Evolutionary conservation across 108 stramenopile species (phyloP), one percentile per base, ranked within the genome.

Genomic region (Asterionellopsis glacialis): DNA sequence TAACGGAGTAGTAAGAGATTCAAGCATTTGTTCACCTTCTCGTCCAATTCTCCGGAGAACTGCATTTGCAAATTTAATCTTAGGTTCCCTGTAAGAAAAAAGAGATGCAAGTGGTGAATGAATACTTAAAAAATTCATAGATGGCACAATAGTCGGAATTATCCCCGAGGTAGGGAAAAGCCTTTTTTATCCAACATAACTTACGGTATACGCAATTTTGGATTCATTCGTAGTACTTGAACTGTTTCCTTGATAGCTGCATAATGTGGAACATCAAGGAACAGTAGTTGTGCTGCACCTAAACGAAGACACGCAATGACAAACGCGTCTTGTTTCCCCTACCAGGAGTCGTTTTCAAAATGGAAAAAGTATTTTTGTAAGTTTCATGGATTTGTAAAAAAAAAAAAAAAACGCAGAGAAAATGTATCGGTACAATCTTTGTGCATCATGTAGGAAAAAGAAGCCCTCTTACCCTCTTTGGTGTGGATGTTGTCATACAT

Each of bases 21-120:
- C 67, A 12, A 85, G 64, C 43, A 71, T 13, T 13, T 50, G 65
- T 5, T 48, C 45, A 14, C 71, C 74, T 54, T 74, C 72, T 40
- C 77, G 58, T 11, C 76, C 73, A 9, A 93, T 49, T 13, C 76
- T 67, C 43, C 91, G 70, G 11, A 93, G 62, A 0, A 90, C 74
- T 16, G 85, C 91, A 75, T 93, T 93, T 0, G 77, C 88, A 79
- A 86, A 85, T n/a, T 75, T 83, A 26, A 85, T 83, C 61, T 82
- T 79, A 21, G 82, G 51, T 59, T 88, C 73, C 21, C 69, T 70
- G 49, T n/a, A 45, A 6, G 53, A 33, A 33, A 27, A 6, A 28
- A 24, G 33, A 11, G 16, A 45, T 15, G 11, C 43, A 14, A 44
- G 43, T 44, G 43, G 14, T 11, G 43, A 48, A 7, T 4, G n/a